Conservation (phyloP, 2,329 filamentous ascomycete genomes). For the Ophiostoma australiae region DNA sequence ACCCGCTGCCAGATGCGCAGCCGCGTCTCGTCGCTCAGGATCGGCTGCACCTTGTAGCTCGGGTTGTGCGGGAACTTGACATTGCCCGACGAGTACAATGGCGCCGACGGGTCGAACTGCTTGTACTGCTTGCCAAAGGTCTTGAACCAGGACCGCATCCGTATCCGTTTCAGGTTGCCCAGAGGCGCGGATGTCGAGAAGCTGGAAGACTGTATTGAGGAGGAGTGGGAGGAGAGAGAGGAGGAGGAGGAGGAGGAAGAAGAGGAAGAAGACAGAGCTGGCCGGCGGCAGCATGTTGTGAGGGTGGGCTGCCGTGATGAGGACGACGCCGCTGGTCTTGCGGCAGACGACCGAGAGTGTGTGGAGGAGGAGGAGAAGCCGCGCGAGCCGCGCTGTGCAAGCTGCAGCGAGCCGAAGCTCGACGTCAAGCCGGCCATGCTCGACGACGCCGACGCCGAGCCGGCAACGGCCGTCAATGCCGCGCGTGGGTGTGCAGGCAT, state of each 20-base stretch:
- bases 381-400: conserved; percentile 5
- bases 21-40: conserved; percentile 67
- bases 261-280: background rate
- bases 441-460: conserved; percentile 8
- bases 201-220: background rate
- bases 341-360: background rate
- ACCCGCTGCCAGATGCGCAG: conserved; percentile 70
- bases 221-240: background rate
- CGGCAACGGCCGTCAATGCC: conserved; percentile 16
- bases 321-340: background rate
- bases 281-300: background rate
- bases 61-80: conserved; percentile 64
- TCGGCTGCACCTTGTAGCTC: conserved; percentile 63
- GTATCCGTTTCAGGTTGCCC: background rate
- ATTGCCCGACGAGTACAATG: background rate
- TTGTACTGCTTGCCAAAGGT: background rate
- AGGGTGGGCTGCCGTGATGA: background rate
- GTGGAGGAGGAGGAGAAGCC: conserved; percentile 13
- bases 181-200: conserved; percentile 4
- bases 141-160: conserved; percentile 5
- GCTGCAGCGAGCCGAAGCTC: conserved; percentile 12
- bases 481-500: conserved; percentile 17
- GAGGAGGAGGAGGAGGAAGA: background rate
- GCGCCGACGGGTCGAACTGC: background rate
- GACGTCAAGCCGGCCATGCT: conserved; percentile 14